Conservation (phyloP, 2,329 filamentous ascomycete genomes). For the Lecanicillium sp. region DNA sequence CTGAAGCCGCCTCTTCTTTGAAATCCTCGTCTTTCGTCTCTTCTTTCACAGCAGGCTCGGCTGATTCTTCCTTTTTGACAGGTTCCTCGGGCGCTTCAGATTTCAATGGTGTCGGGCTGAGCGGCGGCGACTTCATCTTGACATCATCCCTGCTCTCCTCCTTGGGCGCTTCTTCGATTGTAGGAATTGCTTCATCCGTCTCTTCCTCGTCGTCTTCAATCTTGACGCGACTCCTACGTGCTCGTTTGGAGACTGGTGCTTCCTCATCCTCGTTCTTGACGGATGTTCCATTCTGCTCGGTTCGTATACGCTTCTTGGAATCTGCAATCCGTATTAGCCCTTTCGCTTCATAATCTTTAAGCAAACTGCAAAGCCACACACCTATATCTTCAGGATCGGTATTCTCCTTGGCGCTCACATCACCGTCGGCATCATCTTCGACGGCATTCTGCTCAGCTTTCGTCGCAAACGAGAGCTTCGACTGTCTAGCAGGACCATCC, state of each 20-base stretch:
- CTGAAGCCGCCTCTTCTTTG: conserved; percentile 16
- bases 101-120: no score
- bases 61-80: conserved; percentile 12
- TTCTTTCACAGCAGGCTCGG: conserved; percentile 10
- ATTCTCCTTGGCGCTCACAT: conserved; percentile 27
- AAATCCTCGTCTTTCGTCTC: conserved; percentile 12
- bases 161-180: conserved; percentile 26
- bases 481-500: conserved; percentile 57
- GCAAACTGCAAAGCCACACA: conserved; percentile 14
- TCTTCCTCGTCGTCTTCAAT: conserved; percentile 46
- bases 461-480: conserved; percentile 68
- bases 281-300: conserved; percentile 5
- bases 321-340: conserved; percentile 18
- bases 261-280: conserved; percentile 40
- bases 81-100: no score
- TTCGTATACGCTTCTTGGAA: conserved; percentile 37
- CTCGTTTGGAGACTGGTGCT: conserved; percentile 52
- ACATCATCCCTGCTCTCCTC: conserved; percentile 5
- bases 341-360: no score
- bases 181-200: conserved; percentile 7
- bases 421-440: conserved; percentile 19
- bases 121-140: conserved; percentile 6
- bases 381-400: conserved; percentile 28
- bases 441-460: conserved; percentile 28
- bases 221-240: conserved; percentile 36